These are phyloP conservation scores for Fusarium algeriense DNA, from an alignment of 2,329 filamentous ascomycete genomes.

Conservation along the genomic window DNA sequence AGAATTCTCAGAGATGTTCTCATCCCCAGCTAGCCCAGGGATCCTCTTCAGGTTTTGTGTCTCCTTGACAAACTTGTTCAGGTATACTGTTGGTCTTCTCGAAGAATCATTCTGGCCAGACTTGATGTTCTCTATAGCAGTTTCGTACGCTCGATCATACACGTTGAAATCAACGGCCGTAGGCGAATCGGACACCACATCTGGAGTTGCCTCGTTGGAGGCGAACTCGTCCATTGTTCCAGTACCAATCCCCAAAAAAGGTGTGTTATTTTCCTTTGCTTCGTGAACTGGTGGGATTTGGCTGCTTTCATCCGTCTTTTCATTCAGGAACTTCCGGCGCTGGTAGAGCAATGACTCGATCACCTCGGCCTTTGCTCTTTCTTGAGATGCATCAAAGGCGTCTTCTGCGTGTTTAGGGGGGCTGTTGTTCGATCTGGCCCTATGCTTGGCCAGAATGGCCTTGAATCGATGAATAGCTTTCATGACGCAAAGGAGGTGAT, in stretches of 20 bases:
- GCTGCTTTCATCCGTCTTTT: constrained; percentile 56
- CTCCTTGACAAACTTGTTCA: constrained; percentile 63
- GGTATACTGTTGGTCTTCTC: constrained; percentile 60
- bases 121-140: constrained; percentile 79
- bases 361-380: constrained; percentile 59
- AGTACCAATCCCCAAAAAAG: constrained; percentile 82
- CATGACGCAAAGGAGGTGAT: constrained; percentile 87
- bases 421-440: constrained; percentile 24
- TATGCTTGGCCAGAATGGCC: constrained; percentile 65
- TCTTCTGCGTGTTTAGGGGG: constrained; percentile 16
- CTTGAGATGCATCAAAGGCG: constrained; percentile 44
- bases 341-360: constrained; percentile 63
- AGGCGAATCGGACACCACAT: constrained; percentile 84
- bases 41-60: constrained; percentile 56
- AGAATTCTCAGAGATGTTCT: constrained; percentile 2
- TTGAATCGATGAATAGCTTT: constrained; percentile 95
- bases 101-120: constrained; percentile 51
- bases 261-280: constrained; percentile 69
- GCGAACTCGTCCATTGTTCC: constrained; percentile 65
- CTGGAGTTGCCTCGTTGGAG: constrained; percentile 54
- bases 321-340: constrained; percentile 57
- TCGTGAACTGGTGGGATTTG: constrained; percentile 66
- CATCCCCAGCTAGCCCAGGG: constrained; percentile 50
- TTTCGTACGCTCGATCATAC: constrained; percentile 87
- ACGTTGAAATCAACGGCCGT: constrained; percentile 87